Evolutionary conservation across 2,329 filamentous ascomycete genomes (phyloP).

Genomic region (Endothia cerciana): DNA sequence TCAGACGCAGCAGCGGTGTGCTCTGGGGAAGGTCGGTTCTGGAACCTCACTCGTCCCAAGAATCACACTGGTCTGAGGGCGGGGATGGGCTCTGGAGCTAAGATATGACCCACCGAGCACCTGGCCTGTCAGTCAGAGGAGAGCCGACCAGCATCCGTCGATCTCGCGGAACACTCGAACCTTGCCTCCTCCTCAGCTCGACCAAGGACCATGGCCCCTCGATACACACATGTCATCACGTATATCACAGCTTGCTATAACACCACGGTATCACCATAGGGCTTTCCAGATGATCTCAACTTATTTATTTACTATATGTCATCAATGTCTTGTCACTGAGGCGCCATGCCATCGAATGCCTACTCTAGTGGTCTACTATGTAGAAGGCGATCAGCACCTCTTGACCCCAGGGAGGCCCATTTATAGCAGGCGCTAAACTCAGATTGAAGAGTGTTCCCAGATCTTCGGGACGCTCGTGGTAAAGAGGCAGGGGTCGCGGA

Average conservation of each 20-base stretch:
- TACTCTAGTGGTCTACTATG: not conserved
- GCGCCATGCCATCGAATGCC: not conserved
- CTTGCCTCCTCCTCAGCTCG: not conserved
- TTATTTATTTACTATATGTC: not conserved
- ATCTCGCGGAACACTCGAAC: not conserved
- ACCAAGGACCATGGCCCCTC: not conserved
- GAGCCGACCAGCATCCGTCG: constrained; percentile 10
- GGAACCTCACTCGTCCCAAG: constrained; percentile 23
- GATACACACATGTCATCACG: not conserved
- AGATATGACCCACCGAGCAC: constrained; percentile 14
- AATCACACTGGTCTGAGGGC: constrained; percentile 18
- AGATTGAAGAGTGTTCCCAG: constrained; percentile 26
- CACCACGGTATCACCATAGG: not conserved
- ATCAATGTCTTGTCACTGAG: not conserved
- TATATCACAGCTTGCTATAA: not conserved
- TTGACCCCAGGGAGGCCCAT: constrained; percentile 15
- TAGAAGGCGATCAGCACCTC: constrained; percentile 2
- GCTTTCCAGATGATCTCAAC: not conserved
- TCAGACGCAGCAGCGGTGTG: constrained; percentile 27
- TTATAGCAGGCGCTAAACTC: constrained; percentile 28
- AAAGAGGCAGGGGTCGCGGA: constrained; percentile 19
- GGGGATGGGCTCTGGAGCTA: constrained; percentile 24
- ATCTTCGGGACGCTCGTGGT: constrained; percentile 22
- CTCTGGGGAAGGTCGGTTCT: constrained; percentile 19
- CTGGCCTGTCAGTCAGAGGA: constrained; percentile 9